Percentiles rank a stretch among this genome's conserved stretches.
Conservation (phyloP, 352 stramenopile genomes). For the Pythium scleroteichum region DNA sequence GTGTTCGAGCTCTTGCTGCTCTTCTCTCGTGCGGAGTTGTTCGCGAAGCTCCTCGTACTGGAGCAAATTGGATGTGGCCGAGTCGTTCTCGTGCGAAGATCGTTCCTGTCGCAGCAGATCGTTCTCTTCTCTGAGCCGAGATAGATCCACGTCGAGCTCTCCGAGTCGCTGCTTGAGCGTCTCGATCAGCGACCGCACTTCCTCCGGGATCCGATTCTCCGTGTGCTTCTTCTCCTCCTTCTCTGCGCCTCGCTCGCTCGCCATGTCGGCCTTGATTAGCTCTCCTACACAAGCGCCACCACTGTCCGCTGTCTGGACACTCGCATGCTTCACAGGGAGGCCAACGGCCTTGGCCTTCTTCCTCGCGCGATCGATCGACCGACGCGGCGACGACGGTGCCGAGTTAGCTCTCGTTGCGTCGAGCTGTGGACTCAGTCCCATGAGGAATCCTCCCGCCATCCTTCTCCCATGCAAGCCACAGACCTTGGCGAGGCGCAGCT, state of each 20-base stretch:
- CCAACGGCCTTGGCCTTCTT: background rate
- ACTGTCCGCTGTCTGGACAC: slow-evolving; percentile 15
- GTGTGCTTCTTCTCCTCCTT: background rate
- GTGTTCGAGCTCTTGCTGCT: slow-evolving; percentile 36
- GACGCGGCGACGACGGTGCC: slow-evolving; percentile 2
- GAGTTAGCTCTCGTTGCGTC: background rate
- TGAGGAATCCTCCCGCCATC: too few species aligned
- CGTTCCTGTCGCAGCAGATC: slow-evolving; percentile 41
- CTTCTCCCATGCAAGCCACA: background rate
- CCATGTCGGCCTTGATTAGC: background rate
- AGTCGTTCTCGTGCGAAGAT: slow-evolving; percentile 1
- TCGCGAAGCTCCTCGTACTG: background rate
- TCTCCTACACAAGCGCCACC: too few species aligned
- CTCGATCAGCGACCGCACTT: slow-evolving; percentile 29
- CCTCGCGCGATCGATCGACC: slow-evolving; percentile 2
- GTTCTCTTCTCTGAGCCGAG: slow-evolving; percentile 53
- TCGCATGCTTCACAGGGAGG: slow-evolving; percentile 14
- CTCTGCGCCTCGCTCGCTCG: background rate
- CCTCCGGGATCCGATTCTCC: background rate
- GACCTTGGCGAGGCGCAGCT: slow-evolving; percentile 49
- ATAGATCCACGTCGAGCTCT: slow-evolving; percentile 48
- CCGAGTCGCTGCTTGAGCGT: slow-evolving; percentile 43
- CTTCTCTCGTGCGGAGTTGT: background rate
- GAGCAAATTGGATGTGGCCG: background rate
- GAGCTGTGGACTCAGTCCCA: too few species aligned